Conservation (phyloP, 1,284 basidiomycete genomes). For the Sanghuangporus weigelae region DNA sequence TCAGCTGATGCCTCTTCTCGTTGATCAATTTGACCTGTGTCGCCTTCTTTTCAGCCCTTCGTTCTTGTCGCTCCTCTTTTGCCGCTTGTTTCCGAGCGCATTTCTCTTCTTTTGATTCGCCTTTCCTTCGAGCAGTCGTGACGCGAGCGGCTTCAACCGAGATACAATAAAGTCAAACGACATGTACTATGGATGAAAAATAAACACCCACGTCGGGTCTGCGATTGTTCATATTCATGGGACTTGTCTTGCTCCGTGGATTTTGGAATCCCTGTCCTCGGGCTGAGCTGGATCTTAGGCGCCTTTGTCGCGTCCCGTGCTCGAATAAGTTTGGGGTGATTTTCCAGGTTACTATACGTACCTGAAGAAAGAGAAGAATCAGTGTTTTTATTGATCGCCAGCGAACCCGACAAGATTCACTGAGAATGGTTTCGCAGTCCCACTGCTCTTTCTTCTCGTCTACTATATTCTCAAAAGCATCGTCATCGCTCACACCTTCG, state of each 20-base stretch:
- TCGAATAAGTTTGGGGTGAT: constrained; percentile 84
- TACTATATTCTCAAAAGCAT: constrained; percentile 47
- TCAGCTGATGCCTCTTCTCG: constrained; percentile 73
- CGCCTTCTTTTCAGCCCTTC: constrained; percentile 78
- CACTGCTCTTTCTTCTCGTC: constrained; percentile 72
- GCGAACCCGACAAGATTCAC: constrained; percentile 43
- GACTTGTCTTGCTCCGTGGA: constrained; percentile 19
- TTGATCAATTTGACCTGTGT: constrained; percentile 71
- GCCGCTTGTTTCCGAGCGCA: constrained; percentile 84
- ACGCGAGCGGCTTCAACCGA: constrained; percentile 20
- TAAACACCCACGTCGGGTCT: constrained; percentile 5
- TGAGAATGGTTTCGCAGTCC: constrained; percentile 93
- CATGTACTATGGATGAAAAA: not conserved
- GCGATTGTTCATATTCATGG: constrained; percentile 22
- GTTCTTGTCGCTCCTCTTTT: constrained; percentile 73
- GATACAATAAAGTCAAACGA: constrained; percentile 6
- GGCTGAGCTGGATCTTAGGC: constrained; percentile 66
- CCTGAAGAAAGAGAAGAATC: constrained; percentile 40
- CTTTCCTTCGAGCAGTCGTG: constrained; percentile 64
- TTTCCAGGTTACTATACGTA: constrained; percentile 94
- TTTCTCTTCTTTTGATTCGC: constrained; percentile 84
- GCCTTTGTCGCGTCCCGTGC: constrained; percentile 50
- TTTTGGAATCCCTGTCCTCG: constrained; percentile 69
- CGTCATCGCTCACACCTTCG: constrained; percentile 40
- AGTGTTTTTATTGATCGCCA: not conserved